Conservation (phyloP, 2,329 filamentous ascomycete species). For the Zymoseptoria tritici region DNA sequence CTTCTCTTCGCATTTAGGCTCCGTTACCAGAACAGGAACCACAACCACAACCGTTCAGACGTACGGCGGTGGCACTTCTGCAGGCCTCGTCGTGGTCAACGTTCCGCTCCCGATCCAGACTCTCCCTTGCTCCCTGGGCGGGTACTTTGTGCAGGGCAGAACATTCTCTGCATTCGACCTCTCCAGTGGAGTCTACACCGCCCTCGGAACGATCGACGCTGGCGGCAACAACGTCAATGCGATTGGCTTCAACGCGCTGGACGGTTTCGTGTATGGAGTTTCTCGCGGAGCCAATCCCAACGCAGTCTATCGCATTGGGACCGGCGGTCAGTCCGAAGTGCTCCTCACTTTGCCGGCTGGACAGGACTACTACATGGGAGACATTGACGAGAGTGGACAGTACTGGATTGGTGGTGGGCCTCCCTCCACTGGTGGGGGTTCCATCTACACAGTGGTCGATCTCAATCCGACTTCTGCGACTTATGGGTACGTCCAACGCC, state of each 20-base stretch:
- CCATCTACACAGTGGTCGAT: constrained; percentile 2
- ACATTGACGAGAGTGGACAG: constrained; percentile 4
- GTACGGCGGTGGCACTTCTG: not conserved
- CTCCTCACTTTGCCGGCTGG: not conserved
- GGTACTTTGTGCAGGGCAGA: constrained; percentile 2
- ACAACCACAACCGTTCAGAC: not conserved
- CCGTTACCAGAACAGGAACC: not conserved
- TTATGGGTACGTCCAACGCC: not conserved
- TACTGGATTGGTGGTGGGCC: constrained; percentile 1
- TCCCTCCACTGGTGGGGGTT: not conserved
- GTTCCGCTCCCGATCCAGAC: not conserved
- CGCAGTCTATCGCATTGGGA: not conserved
- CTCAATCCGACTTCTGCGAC: not conserved
- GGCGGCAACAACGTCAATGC: not conserved
- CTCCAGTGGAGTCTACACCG: not conserved
- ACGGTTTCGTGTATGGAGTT: constrained; percentile 3
- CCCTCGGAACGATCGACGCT: not conserved
- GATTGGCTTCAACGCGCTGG: constrained; percentile 5
- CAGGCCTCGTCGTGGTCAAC: not conserved
- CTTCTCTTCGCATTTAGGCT: not conserved
- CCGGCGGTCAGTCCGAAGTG: not conserved
- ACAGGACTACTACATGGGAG: not conserved
- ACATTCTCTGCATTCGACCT: constrained; percentile 1
- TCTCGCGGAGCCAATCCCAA: not conserved
- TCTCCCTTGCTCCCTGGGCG: constrained; percentile 1